phyloP scores from a whole-genome alignment of 2,329 filamentous ascomycete genomes.

The Colletotrichum sp. region DNA sequence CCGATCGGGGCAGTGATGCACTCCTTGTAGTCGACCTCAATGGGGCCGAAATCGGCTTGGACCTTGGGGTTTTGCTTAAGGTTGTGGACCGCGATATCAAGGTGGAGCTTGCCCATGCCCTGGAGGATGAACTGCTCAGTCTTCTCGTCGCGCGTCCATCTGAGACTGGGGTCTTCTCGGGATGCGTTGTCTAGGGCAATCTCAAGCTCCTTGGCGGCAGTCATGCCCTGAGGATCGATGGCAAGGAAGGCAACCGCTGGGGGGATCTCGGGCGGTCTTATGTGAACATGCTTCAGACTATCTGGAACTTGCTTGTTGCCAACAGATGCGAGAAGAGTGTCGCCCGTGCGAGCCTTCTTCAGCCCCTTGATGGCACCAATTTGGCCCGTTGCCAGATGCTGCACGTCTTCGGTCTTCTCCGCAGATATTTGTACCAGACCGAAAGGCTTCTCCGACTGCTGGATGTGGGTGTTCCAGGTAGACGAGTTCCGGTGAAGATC shows the following conservation, averaged over 20 bases:
- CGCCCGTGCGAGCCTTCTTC: conserved; percentile 90
- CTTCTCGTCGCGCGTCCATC: conserved; percentile 84
- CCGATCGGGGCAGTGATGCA: conserved; percentile 65
- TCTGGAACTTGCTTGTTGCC: conserved; percentile 67
- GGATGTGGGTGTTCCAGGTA: conserved; percentile 87
- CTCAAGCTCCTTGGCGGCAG: conserved; percentile 81
- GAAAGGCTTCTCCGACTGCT: conserved; percentile 78
- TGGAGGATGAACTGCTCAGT: conserved; percentile 92
- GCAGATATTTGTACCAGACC: conserved; percentile 90
- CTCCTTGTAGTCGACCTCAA: conserved; percentile 96
- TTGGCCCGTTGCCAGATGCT: conserved; percentile 81
- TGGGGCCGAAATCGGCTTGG: conserved; percentile 84
- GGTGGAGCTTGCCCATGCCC: conserved; percentile 94
- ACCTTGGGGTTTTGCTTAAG: conserved; percentile 89
- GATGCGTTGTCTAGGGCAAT: conserved; percentile 78
- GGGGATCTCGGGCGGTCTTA: conserved; percentile 87
- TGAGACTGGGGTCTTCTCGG: conserved; percentile 89
- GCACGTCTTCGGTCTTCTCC: conserved; percentile 83
- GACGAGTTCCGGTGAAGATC: conserved; percentile 73
- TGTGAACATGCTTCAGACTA: conserved; percentile 75
- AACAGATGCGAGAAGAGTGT: conserved; percentile 82
- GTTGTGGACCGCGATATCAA: conserved; percentile 90
- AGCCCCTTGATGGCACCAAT: conserved; percentile 93
- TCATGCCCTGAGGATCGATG: conserved; percentile 78
- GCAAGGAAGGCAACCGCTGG: conserved; percentile 97